Evolutionary conservation across 495 filamentous ascomycete species (phyloP), one percentile per base, ranked within the genome.

Genomic region (Penicillium simplicissimum): DNA sequence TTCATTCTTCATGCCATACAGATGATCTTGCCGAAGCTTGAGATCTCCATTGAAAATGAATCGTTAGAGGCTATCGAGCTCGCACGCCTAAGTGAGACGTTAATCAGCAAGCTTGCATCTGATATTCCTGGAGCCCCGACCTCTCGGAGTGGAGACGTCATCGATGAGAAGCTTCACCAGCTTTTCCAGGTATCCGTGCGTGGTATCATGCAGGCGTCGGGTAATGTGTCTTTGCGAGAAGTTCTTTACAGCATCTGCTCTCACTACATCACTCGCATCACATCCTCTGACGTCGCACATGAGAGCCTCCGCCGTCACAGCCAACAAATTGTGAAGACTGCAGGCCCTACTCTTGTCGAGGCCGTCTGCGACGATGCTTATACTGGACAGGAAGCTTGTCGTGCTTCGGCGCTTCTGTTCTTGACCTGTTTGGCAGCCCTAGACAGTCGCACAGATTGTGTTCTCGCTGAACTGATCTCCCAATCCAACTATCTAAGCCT

Each of bases 331-430:
- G 83, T 98, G 66, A 92, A 89, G 64, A 74, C 84, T 17, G 83
- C 88, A 36, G 93, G 95, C 55, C 88, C 91, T 61, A 83, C 86
- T 57, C 79, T 96, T 8, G 82, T 98, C 52, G 91, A 95, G 68
- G 85, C 90, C 14, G 82, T 96, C 59, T 97, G 92, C 70, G 94
- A 98, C 71, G 95, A 99, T 79, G 95, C 92, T 55, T 92, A 93
- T 72, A 86, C 86, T 60, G 92, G 92, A 17, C 88, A 93, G 70
- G 85, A 89, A 21, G 82, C 81, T 23, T 95, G 91, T 68, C 88
- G 93, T 58, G 87, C 93, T 15, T 87, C 93, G 4, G 91, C 95
- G 35, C 80, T 96, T 36, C 82, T 97, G 31, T 77, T 97, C 23
- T 77, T 92, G 31, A 87, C 89, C 23, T 77, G 92, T 17, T 79